Evolutionary conservation across 805 yeast genomes (phyloP), one percentile per base, ranked within the genome.

Genomic region (Schwanniomyces sp.): DNA sequence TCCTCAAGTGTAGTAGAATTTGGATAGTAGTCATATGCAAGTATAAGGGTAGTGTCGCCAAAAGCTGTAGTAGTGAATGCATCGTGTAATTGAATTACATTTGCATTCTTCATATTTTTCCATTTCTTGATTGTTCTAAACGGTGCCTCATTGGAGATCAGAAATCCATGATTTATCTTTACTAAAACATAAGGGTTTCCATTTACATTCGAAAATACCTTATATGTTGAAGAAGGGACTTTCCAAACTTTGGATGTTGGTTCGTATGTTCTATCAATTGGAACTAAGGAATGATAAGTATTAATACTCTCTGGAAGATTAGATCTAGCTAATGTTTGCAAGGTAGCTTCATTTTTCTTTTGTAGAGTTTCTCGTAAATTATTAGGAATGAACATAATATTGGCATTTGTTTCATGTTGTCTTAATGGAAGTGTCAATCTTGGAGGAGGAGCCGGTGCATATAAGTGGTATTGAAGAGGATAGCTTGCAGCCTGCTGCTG

Each of bases 371-470:
- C 91, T 56, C 97, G 78, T 41, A 92, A 59, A 42, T 85, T 78
- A 55, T 80, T 80, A 8, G 91, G 82, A 9, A 92, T 78, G 61
- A 91, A 91, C 58, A 94, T 74, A 48, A 78, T 79, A 46, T 80
- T 80, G 2, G 85, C 80, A 28, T 81, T 82, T 38, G 90, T 78
- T 66, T 91, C 91, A 61, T 91, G 83, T 1, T 88, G 81, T 42
- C 78, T 76, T 51, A 87, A 69, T 11, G 84, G 82, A 8, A 79
- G 65, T 36, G 76, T 74, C 41, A 84, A 64, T 59, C 85, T 84
- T 7, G 91, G 91, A 2, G 91, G 89, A 8, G 97, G 92, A 27
- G 82, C 78, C 2, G 97, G 97, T 0, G 97, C 94, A 67, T 92
- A 91, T 34, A 90, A 68, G 66, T 91, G 96, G 62, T 88, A 88